Base-by-base conservation (phyloP, 2,329 filamentous ascomycete species). In the Metarhizium robertsii region DNA sequence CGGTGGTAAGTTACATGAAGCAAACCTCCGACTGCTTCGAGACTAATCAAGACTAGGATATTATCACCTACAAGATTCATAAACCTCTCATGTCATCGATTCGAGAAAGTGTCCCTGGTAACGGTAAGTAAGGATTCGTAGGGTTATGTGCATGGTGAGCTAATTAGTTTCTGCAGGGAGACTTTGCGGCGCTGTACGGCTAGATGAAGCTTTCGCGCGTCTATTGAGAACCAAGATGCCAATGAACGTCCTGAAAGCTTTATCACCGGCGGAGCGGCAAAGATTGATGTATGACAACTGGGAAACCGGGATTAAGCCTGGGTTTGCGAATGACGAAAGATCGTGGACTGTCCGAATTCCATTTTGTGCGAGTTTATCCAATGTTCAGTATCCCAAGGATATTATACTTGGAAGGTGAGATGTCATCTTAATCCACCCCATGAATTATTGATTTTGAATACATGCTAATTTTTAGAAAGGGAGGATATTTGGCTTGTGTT, bases 161-260 rank as follows among this genome's bases (percentile, higher is more conserved):
- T 20, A 20, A 20, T 20, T 20, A 20, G 20, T 20, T 20, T 20
- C 64, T 16, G 4, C 2, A n/a, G 72, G 72, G 71, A 3, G 66
- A 36, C 0, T 60, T 75, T 74, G 71, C 2, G 73, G 74, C 0
- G 71, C 63, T 0, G 61, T 73, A 0, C 73, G 75, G 7, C 63
- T 76, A 0, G 72, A 76, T 40, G 65, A 75, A 2, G 57, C 47
- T 0, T 76, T 76, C 14, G 1, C 63, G 1, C 0, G 49, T 0
- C 50, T 71, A 1, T 56, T 76, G 2, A 59, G 64, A 20, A 2
- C 2, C 0, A 69, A 66, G 7, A 16, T 73, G 0, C 4, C 55
- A 0, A 5, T 4, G 0, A 0, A 13, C 0, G 29, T 54, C 0
- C 69, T 65, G 64, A 1, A 43, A 0, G 55, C 32, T 0, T 49